A percentile compares a stretch with the other conserved stretches of the same genome.
phyloP scores from a whole-genome alignment of 2,329 filamentous ascomycete species.

The Stagonosporopsis tanaceti region DNA sequence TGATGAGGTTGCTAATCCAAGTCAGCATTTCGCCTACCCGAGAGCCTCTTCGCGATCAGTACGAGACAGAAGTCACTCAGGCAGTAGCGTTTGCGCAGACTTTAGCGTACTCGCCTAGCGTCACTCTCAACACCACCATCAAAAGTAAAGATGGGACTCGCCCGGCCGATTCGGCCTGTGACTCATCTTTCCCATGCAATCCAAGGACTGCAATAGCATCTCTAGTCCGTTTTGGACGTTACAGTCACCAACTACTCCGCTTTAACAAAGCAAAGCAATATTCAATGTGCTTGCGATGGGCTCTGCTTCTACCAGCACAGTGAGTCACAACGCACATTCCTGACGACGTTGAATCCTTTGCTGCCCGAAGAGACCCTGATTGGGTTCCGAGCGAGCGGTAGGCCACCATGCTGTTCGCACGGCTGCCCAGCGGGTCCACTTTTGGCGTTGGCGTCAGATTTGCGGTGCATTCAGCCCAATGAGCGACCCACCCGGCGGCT shows the following conservation, averaged over 20 bases:
- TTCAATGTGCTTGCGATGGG: conserved; percentile 10
- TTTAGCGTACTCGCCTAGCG: conserved; percentile 25
- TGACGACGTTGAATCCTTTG: conserved; percentile 23
- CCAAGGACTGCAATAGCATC: not conserved
- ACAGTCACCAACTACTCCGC: conserved; percentile 13
- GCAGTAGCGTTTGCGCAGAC: conserved; percentile 16
- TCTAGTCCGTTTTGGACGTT: not conserved
- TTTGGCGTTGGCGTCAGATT: conserved; percentile 28
- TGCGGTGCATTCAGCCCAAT: conserved; percentile 31
- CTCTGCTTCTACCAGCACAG: conserved; percentile 20
- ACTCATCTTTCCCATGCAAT: not conserved
- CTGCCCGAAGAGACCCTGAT: conserved; percentile 35
- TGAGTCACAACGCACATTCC: conserved; percentile 33
- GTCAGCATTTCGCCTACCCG: not conserved
- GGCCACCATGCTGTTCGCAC: conserved; percentile 31
- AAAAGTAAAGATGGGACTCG: conserved; percentile 30
- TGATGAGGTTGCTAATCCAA: not conserved
- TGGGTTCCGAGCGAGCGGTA: conserved; percentile 33
- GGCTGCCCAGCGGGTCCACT: conserved; percentile 40
- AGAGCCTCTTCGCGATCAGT: not conserved
- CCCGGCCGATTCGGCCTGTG: conserved; percentile 5
- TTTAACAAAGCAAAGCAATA: conserved; percentile 12
- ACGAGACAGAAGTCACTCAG: not conserved
- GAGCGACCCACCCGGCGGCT: conserved; percentile 34
- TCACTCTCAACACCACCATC: conserved; percentile 12